Base-by-base conservation (phyloP, 2,329 filamentous ascomycete genomes). In the Nigrograna mackinnonii region DNA sequence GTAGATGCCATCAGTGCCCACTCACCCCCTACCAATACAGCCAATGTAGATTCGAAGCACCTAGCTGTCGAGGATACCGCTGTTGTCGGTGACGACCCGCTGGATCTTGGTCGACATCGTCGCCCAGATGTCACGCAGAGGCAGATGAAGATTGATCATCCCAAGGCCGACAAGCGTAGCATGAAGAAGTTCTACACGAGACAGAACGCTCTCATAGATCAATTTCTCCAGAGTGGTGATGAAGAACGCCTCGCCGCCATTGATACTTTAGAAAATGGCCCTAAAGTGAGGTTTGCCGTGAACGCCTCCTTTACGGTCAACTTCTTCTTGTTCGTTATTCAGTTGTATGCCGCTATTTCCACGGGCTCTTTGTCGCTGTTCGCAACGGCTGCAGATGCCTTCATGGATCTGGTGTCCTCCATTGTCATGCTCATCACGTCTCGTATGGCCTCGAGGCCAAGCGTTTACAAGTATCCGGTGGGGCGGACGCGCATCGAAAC, bases 401-500 rank as follows among this genome's bases (percentile, higher is more conserved):
- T 83, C 62, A 80, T 85, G 77, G 82, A 85, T 55, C 75, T 85
- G 26, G 78, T 85, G 9, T 84, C 80, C 22, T 85, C 82, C 1
- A 73, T 78, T 31, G 80, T 85, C 36, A 83, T 85, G 74, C 74
- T 83, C 46, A 67, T 79, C 45, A 85, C 82, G 0, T 82, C 80
- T 4, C 75, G 74, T 19, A 63, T 85, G 66, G 81, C 82, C n/a
- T 73, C 73, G 17, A 72, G 78, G 41, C 79, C 82, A 30, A 83
- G 80, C 56, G 68, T 82, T 5, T 80, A 82, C 65, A 82, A 82
- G 58, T 85, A 81, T 51, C 82, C 82, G 14, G 81, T 85, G 19
- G 82, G 80, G 31, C 77, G 82, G 6, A 83, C 76, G 4, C 75
- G 82, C 42, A 79, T 85, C 40, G 82, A 85, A 66, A 84, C 82